These are phyloP conservation scores for Penicillium ucsense DNA, from an alignment of 495 filamentous ascomycete species.

Conservation along the genomic window DNA sequence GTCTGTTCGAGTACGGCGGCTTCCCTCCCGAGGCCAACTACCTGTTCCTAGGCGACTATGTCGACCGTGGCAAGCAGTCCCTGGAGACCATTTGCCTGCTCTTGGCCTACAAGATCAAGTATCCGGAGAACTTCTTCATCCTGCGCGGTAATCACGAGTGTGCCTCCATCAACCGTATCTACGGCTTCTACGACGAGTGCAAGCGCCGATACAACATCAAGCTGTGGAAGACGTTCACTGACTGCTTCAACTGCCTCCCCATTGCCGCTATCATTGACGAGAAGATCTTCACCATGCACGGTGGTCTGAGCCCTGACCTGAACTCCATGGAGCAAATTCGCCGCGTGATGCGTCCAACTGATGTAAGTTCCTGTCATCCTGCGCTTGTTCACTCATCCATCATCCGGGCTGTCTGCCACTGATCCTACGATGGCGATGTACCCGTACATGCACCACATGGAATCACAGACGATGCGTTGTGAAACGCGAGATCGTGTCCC, in stretches of 20 bases:
- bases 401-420: too few relatives aligned
- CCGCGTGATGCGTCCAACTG: slow-evolving; percentile 96
- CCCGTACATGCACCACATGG: too few relatives aligned
- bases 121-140: slow-evolving; percentile 99
- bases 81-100: slow-evolving; percentile 98
- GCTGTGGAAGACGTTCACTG: slow-evolving; percentile 99
- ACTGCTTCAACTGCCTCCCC: slow-evolving; percentile 99
- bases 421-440: too few relatives aligned
- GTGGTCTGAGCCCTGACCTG: slow-evolving; percentile 90
- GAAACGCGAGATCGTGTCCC: slow-evolving; percentile 30
- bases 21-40: slow-evolving; percentile 99
- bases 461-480: slow-evolving; percentile 8
- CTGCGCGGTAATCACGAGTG: slow-evolving; percentile 98
- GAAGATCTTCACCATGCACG: slow-evolving; percentile 99
- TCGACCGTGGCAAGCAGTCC: slow-evolving; percentile 98
- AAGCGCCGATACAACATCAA: slow-evolving; percentile 99
- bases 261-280: slow-evolving; percentile 99
- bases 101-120: slow-evolving; percentile 99
- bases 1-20: slow-evolving; percentile 96
- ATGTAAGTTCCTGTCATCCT: slow-evolving; percentile 55
- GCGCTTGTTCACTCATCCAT: not conserved
- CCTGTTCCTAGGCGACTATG: slow-evolving; percentile 97
- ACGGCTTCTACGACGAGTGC: slow-evolving; percentile 99
- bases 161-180: slow-evolving; percentile 99
- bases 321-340: slow-evolving; percentile 99